Evolutionary conservation across 257 asterid genomes (phyloP).

Genomic region (Marsdenia floribunda): DNA sequence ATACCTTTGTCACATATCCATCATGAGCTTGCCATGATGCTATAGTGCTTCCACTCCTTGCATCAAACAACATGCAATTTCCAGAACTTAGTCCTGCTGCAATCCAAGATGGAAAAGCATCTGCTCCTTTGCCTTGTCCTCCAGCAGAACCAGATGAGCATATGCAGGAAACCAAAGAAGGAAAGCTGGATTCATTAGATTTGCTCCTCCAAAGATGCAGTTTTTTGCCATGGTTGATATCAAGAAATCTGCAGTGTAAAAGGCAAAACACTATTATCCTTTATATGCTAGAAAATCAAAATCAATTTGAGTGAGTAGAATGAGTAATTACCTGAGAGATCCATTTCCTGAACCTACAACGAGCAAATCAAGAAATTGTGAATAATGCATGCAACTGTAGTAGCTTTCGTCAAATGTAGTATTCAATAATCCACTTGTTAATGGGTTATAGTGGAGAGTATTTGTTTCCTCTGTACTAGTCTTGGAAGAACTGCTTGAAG

Average conservation of each 20-base stretch:
- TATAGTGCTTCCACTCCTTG: slow-evolving; percentile 77
- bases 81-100: slow-evolving; percentile 92
- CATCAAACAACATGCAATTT: slow-evolving; percentile 72
- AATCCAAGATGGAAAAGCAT: slow-evolving; percentile 70
- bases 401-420: slow-evolving; percentile 79
- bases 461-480: slow-evolving; percentile 64
- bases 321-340: slow-evolving; percentile 64
- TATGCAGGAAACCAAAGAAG: slow-evolving; percentile 80
- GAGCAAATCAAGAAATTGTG: slow-evolving; percentile 59
- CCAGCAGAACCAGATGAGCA: slow-evolving; percentile 66
- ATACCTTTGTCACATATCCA: slow-evolving; percentile 96
- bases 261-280: neutral
- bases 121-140: slow-evolving; percentile 35
- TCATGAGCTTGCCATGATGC: slow-evolving; percentile 98
- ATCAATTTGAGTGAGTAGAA: slow-evolving; percentile 6
- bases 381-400: slow-evolving; percentile 80
- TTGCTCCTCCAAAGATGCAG: slow-evolving; percentile 93
- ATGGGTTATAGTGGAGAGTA: slow-evolving; percentile 67
- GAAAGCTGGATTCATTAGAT: slow-evolving; percentile 54
- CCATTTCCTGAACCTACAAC: slow-evolving; percentile 94
- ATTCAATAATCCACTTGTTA: slow-evolving; percentile 69
- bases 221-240: slow-evolving; percentile 76
- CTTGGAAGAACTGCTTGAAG: slow-evolving; percentile 42
- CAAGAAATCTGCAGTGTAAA: slow-evolving; percentile 64
- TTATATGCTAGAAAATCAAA: neutral